These are phyloP conservation scores for Cyclotella baltica DNA, from an alignment of 108 stramenopile species.

Conservation along the genomic window DNA sequence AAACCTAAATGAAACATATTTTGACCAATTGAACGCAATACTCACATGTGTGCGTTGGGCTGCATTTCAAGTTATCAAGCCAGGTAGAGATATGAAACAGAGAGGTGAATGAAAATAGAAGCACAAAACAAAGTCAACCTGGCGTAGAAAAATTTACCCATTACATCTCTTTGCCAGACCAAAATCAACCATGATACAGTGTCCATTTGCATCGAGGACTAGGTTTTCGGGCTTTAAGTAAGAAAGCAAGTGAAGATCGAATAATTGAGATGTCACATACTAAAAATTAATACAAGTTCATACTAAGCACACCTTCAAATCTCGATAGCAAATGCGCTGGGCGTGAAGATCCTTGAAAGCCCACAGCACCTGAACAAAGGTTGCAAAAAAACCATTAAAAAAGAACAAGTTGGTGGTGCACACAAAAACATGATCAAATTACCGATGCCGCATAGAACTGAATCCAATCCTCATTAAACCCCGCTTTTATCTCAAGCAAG, in stretches of 20 bases:
- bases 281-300: neutral
- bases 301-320: slow-evolving; percentile 45
- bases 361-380: neutral
- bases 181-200: slow-evolving; percentile 68
- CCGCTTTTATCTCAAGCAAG: slow-evolving; percentile 21
- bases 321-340: slow-evolving; percentile 87
- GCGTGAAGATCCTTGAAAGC: slow-evolving; percentile 60
- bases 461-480: slow-evolving; percentile 52
- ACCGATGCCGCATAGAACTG: slow-evolving; percentile 64
- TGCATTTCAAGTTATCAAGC: slow-evolving; percentile 16
- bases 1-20: too few species aligned
- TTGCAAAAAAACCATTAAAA: neutral
- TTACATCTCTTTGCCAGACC: slow-evolving; percentile 69
- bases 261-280: neutral
- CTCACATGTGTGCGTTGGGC: slow-evolving; percentile 53
- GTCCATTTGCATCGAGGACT: slow-evolving; percentile 59
- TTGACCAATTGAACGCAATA: too few species aligned
- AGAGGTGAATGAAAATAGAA: too few species aligned
- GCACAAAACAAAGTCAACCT: too few species aligned
- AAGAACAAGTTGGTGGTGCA: neutral
- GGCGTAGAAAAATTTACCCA: slow-evolving; percentile 61
- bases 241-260: neutral
- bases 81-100: neutral
- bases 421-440: slow-evolving; percentile 26
- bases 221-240: slow-evolving; percentile 73